Percentiles rank a stretch among this genome's conserved stretches.
Conservation (phyloP, 805 yeast genomes). For the Lipomyces kockii region DNA sequence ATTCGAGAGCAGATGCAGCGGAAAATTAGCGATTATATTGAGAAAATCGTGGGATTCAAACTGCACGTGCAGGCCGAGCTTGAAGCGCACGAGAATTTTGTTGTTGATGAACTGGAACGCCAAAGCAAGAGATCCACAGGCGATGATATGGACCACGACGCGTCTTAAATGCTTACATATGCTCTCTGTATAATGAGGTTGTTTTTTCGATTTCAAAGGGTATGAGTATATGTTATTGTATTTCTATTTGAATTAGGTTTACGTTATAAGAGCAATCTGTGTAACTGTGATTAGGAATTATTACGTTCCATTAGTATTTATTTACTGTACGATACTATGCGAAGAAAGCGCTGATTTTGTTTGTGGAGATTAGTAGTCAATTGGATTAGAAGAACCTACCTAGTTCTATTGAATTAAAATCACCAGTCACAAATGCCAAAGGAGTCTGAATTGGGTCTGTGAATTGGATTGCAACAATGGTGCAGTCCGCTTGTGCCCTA, state of each 20-base stretch:
- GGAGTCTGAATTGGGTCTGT: background rate
- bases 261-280: background rate
- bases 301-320: background rate
- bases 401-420: background rate
- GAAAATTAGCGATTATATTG: slow-evolving; percentile 62
- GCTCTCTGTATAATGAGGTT: background rate
- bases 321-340: background rate
- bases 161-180: background rate
- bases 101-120: slow-evolving; percentile 53
- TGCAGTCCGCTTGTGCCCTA: background rate
- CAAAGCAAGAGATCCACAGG: slow-evolving; percentile 67
- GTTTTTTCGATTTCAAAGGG: background rate
- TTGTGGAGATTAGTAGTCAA: background rate
- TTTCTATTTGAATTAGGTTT: background rate
- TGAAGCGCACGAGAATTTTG: slow-evolving; percentile 60
- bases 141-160: slow-evolving; percentile 36
- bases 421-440: background rate
- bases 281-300: background rate
- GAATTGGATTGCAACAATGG: too few relatives aligned
- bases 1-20: slow-evolving; percentile 57
- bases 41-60: slow-evolving; percentile 66
- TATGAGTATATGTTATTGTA: background rate
- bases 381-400: background rate
- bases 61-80: slow-evolving; percentile 66
- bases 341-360: background rate